Percentiles rank a stretch among this genome's conserved stretches.
Evolutionary conservation across 139 green algal species (phyloP).

Genomic region (Chlorella ohadii): DNA sequence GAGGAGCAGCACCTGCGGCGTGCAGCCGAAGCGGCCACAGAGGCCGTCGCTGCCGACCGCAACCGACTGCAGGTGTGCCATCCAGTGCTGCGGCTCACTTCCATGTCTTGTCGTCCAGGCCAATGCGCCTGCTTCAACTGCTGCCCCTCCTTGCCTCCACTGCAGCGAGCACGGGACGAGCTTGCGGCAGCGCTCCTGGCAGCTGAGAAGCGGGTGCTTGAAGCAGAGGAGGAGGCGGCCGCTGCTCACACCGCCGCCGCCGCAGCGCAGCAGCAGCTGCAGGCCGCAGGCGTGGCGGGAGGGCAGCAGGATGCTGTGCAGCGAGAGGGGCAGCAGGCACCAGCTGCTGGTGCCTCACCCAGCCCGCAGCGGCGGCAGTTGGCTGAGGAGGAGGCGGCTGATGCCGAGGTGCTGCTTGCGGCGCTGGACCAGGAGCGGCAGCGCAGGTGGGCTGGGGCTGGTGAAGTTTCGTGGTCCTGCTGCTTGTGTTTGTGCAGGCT

Average conservation of each 20-base stretch:
- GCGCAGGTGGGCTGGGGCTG: neutral
- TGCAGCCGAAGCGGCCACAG: slow-evolving; percentile 1
- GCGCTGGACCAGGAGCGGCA: slow-evolving; percentile 41
- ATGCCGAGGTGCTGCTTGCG: slow-evolving; percentile 38
- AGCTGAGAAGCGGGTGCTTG: slow-evolving; percentile 46
- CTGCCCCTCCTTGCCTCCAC: too few relatives aligned
- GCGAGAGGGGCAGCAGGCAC: neutral
- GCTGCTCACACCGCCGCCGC: neutral
- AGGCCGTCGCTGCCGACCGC: neutral
- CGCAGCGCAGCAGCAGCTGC: neutral
- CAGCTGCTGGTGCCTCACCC: neutral
- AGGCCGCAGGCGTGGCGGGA: neutral
- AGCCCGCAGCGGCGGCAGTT: neutral
- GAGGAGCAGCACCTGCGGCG: slow-evolving; percentile 25
- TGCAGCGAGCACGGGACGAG: slow-evolving; percentile 7
- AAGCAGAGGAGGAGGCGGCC: slow-evolving; percentile 67
- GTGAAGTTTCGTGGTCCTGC: too few relatives aligned
- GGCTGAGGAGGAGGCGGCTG: neutral
- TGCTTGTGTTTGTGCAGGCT: too few relatives aligned
- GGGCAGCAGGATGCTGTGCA: neutral
- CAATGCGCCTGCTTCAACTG: too few relatives aligned
- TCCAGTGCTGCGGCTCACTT: neutral
- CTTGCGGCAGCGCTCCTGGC: slow-evolving; percentile 39
- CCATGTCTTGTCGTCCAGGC: too few relatives aligned
- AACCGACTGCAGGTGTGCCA: neutral